Conservation (phyloP, 139 green algal species). For the Chlorella sp. region DNA sequence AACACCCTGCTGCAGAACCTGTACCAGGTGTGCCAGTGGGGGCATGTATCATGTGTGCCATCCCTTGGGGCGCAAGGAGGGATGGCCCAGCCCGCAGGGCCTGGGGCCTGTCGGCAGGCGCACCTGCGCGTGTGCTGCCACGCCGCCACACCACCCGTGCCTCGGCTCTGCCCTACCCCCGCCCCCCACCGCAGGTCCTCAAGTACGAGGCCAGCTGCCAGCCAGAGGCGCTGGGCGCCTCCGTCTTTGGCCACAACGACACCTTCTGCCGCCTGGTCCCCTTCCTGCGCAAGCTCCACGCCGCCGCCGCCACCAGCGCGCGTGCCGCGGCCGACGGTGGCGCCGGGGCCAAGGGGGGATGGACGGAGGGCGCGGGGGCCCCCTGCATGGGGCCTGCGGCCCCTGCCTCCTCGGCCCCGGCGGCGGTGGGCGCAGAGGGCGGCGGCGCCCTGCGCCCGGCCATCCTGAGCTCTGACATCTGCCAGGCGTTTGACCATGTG, state of each 20-base stretch:
- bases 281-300: slow-evolving; percentile 59
- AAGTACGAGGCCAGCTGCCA: slow-evolving; percentile 56
- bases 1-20: slow-evolving; percentile 72
- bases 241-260: slow-evolving; percentile 84
- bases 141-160: not conserved
- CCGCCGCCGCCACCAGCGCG: slow-evolving; percentile 1
- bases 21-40: slow-evolving; percentile 43
- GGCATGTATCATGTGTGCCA: not conserved
- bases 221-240: slow-evolving; percentile 54
- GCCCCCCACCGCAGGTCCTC: slow-evolving; percentile 59
- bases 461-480: slow-evolving; percentile 77
- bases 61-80: not conserved
- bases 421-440: not conserved
- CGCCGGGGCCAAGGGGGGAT: too few species aligned
- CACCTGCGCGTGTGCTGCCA: too few species aligned
- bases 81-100: too few species aligned
- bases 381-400: too few species aligned
- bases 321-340: not conserved
- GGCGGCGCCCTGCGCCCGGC: slow-evolving; percentile 39
- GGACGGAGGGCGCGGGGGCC: too few species aligned
- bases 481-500: slow-evolving; percentile 81
- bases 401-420: too few species aligned
- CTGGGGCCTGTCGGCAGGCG: too few species aligned
- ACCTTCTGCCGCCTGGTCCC: slow-evolving; percentile 53
- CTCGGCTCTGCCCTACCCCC: not conserved